Conservation (phyloP, 345 rosid species). For the Murraya paniculata region DNA sequence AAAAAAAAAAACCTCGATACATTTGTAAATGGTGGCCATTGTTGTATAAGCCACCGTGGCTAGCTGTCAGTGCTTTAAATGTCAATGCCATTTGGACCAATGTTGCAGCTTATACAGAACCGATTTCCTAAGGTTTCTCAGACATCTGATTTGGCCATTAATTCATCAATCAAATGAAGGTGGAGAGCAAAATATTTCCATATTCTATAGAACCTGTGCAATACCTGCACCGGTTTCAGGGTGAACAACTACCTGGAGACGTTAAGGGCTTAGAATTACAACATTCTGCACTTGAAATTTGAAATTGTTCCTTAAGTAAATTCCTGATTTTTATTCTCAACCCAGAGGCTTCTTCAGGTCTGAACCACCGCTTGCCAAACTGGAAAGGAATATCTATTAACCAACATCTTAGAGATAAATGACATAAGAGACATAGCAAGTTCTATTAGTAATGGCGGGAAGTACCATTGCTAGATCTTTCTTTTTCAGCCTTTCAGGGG, state of each 20-base stretch:
- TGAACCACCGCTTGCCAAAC: slow-evolving; percentile 90
- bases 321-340: slow-evolving; percentile 64
- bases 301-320: slow-evolving; percentile 51
- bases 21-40: background rate
- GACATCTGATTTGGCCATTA: background rate
- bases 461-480: slow-evolving; percentile 72
- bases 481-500: slow-evolving; percentile 79
- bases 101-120: background rate
- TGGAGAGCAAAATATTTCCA: background rate
- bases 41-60: slow-evolving; percentile 1
- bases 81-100: background rate
- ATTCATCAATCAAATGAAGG: background rate
- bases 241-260: slow-evolving; percentile 13
- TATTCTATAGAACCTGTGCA: background rate
- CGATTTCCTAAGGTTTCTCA: background rate
- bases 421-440: background rate
- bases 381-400: slow-evolving; percentile 27
- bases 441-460: background rate
- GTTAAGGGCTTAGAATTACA: slow-evolving; percentile 9
- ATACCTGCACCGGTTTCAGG: slow-evolving; percentile 22
- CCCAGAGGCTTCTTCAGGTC: slow-evolving; percentile 78
- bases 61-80: background rate
- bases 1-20: background rate
- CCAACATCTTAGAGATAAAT: background rate
- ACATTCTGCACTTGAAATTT: slow-evolving; percentile 17